Percentiles rank a stretch among this genome's conserved stretches.
Conservation (phyloP, 208 protist genomes). For the Naegleria fowleri region DNA sequence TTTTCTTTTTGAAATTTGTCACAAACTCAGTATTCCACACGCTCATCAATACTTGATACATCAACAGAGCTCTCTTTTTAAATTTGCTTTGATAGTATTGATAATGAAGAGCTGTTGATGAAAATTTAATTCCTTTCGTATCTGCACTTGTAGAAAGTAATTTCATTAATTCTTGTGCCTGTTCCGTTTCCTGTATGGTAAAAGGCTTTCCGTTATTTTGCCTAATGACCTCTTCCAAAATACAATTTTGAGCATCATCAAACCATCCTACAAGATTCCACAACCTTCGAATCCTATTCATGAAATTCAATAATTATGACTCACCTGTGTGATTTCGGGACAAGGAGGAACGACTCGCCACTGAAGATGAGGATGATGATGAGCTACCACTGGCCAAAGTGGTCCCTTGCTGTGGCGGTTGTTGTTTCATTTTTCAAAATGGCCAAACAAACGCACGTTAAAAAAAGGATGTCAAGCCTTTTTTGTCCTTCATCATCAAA, state of each 20-base stretch:
- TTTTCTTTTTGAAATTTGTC: neutral
- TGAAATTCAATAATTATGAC: no score
- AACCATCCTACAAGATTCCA: neutral
- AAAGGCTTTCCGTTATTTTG: neutral
- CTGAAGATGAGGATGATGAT: no score
- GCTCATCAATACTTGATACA: neutral
- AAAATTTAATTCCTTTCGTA: constrained; percentile 8
- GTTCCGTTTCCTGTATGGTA: neutral
- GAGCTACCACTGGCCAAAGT: no score
- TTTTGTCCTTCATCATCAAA: no score
- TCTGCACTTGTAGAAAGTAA: neutral
- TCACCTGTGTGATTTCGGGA: no score
- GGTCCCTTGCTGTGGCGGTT: no score
- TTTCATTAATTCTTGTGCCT: neutral
- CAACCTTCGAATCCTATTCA: no score
- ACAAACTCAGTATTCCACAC: neutral
- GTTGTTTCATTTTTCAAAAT: no score
- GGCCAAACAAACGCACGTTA: no score
- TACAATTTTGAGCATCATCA: neutral
- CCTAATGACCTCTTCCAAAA: neutral
- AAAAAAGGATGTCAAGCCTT: no score
- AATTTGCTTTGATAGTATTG: constrained; percentile 14
- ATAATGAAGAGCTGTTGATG: neutral
- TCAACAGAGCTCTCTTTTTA: neutral
- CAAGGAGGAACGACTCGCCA: no score